These are phyloP conservation scores for Apiotrichum gamsii DNA, from an alignment of 1,284 basidiomycete species.

Conservation along the genomic window DNA sequence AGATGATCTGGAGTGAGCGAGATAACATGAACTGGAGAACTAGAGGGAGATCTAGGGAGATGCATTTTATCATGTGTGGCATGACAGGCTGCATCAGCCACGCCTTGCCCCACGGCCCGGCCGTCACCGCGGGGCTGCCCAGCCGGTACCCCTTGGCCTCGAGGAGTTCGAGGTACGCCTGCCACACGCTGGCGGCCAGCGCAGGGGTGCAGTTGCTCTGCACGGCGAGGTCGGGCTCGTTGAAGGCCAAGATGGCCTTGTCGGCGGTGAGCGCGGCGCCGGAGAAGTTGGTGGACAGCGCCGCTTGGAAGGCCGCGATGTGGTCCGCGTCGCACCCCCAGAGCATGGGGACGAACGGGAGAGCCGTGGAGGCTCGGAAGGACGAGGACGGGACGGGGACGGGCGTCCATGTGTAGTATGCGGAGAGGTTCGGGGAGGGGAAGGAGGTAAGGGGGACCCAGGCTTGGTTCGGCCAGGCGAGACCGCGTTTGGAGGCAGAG, in stretches of 20 bases:
- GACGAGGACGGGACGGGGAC: slow-evolving; percentile 13
- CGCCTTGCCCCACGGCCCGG: slow-evolving; percentile 45
- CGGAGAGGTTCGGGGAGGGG: not conserved
- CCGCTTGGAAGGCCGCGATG: slow-evolving; percentile 18
- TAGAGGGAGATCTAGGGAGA: too few relatives aligned
- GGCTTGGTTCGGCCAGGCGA: not conserved
- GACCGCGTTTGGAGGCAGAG: not conserved
- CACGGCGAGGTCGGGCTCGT: slow-evolving; percentile 25
- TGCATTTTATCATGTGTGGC: too few relatives aligned
- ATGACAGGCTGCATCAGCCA: slow-evolving; percentile 50
- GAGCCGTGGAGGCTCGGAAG: too few relatives aligned
- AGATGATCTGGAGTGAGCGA: too few relatives aligned
- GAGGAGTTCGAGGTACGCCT: slow-evolving; percentile 28
- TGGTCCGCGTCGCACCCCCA: slow-evolving; percentile 29
- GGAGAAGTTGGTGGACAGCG: slow-evolving; percentile 17
- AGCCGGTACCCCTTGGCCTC: slow-evolving; percentile 41
- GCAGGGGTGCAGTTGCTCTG: slow-evolving; percentile 26
- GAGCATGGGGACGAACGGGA: slow-evolving; percentile 32
- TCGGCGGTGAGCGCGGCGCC: slow-evolving; percentile 9
- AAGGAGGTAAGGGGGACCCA: not conserved
- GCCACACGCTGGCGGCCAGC: slow-evolving; percentile 26
- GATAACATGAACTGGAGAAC: too few relatives aligned
- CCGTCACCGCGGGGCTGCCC: slow-evolving; percentile 50
- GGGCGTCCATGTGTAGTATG: slow-evolving; percentile 32
- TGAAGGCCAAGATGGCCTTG: slow-evolving; percentile 28